phyloP scores from a whole-genome alignment of 2,329 filamentous ascomycete species.

The Alternaria solani region DNA sequence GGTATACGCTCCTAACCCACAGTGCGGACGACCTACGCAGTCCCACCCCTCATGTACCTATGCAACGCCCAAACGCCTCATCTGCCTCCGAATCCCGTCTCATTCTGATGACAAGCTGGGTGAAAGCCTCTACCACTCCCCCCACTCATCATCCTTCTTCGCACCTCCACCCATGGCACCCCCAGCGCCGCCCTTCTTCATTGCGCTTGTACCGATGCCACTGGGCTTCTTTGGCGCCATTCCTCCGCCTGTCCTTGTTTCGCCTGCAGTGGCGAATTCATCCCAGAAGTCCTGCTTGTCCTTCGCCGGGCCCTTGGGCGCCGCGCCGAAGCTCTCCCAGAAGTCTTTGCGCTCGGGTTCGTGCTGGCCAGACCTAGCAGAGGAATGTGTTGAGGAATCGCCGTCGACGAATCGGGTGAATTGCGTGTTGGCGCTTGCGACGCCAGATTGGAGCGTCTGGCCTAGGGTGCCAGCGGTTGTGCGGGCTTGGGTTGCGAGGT shows the following conservation, averaged over 20 bases:
- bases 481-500: constrained; percentile 67
- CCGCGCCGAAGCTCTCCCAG: constrained; percentile 72
- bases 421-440: constrained; percentile 77
- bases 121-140: constrained; percentile 57
- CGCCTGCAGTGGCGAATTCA: constrained; percentile 52
- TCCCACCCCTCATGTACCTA: constrained; percentile 1
- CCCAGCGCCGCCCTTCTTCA: constrained; percentile 60
- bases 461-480: constrained; percentile 61
- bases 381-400: constrained; percentile 42
- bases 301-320: constrained; percentile 60
- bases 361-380: constrained; percentile 30
- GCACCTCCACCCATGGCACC: constrained; percentile 35
- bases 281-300: constrained; percentile 65
- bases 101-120: neutral
- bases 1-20: neutral
- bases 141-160: constrained; percentile 66
- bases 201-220: constrained; percentile 70
- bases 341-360: constrained; percentile 70
- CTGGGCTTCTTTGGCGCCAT: constrained; percentile 51
- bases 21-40: neutral
- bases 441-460: constrained; percentile 70
- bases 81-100: neutral
- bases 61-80: constrained; percentile 12
- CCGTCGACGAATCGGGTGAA: constrained; percentile 91
- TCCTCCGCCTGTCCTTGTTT: constrained; percentile 30